These are phyloP conservation scores for Podila horticola DNA, from an alignment of 192 early-diverging fungal genomes.

Conservation along the genomic window DNA sequence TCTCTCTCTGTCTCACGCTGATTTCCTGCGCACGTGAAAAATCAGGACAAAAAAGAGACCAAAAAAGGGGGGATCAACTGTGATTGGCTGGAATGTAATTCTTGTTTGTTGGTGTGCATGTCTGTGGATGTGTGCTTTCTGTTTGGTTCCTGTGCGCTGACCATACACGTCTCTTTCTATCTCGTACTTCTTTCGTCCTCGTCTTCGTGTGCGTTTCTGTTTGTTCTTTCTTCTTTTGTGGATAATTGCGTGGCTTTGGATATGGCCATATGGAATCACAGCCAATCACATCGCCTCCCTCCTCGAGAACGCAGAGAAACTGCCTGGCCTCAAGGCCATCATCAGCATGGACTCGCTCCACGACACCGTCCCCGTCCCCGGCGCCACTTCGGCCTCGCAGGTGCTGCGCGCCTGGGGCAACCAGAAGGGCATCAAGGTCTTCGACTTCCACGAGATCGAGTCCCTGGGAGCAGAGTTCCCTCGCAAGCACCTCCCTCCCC, in stretches of 20 bases:
- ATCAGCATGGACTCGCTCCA: slow-evolving; percentile 74
- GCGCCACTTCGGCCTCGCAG: slow-evolving; percentile 45
- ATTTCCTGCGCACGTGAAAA: not conserved
- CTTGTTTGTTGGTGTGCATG: slow-evolving; percentile 11
- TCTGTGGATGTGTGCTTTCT: not conserved
- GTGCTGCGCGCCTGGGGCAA: slow-evolving; percentile 70
- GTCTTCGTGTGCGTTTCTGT: too few relatives aligned
- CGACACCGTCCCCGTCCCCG: slow-evolving; percentile 39
- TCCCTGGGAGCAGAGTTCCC: slow-evolving; percentile 69
- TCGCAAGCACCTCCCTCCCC: slow-evolving; percentile 65
- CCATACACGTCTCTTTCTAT: not conserved
- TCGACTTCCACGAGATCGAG: slow-evolving; percentile 71
- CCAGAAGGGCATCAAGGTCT: slow-evolving; percentile 67
- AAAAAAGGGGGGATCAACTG: slow-evolving; percentile 74
- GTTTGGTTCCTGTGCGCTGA: not conserved
- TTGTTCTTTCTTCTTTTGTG: not conserved
- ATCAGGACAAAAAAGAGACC: not conserved
- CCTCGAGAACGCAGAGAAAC: slow-evolving; percentile 63
- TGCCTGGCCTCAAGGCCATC: slow-evolving; percentile 74
- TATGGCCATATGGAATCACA: slow-evolving; percentile 13
- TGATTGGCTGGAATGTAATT: slow-evolving; percentile 51
- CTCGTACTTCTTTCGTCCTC: not conserved
- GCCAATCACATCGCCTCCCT: slow-evolving; percentile 54
- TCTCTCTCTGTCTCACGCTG: not conserved
- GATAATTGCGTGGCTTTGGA: not conserved